Percentiles rank a stretch among this genome's conserved stretches.
These are phyloP conservation scores for Kwoniella dejecticola DNA, from an alignment of 768 basidiomycete species.

Conservation along the genomic window DNA sequence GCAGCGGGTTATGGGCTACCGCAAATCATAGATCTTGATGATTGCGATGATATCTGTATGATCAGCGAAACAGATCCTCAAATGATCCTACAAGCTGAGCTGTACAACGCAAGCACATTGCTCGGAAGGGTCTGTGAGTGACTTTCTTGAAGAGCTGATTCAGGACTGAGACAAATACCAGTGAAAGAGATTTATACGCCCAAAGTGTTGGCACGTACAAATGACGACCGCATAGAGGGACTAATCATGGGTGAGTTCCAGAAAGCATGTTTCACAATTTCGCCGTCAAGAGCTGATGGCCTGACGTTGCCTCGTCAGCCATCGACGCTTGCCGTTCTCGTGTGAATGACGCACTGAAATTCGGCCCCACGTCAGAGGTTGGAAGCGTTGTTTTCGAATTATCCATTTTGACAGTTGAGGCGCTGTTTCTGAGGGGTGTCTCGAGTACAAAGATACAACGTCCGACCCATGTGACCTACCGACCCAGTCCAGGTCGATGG, in stretches of 20 bases:
- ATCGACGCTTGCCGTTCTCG: neutral
- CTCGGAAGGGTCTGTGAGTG: slow-evolving; percentile 3
- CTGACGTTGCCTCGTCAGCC: neutral
- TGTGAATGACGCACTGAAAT: neutral
- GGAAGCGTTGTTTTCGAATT: slow-evolving; percentile 4
- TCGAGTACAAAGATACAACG: slow-evolving; percentile 2
- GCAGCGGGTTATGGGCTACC: slow-evolving; percentile 5
- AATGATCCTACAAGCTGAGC: slow-evolving; percentile 1
- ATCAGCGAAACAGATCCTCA: neutral
- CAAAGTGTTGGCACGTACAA: neutral
- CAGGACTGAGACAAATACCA: neutral
- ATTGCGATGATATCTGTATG: slow-evolving; percentile 2
- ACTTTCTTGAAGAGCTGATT: neutral
- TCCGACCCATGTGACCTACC: neutral
- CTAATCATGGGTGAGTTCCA: neutral
- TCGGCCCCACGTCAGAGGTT: neutral
- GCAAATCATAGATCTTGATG: slow-evolving; percentile 4
- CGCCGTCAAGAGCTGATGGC: neutral
- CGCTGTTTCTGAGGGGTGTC: neutral
- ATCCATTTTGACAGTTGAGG: neutral
- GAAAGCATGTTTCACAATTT: too few species aligned
- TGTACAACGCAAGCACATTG: neutral
- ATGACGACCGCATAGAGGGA: slow-evolving; percentile 1
- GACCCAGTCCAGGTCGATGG: slow-evolving; percentile 2
- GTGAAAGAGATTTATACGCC: slow-evolving; percentile 3